Evolutionary conservation across 192 early-diverging fungal genomes (phyloP).

Genomic region (Linderina pennispora): DNA sequence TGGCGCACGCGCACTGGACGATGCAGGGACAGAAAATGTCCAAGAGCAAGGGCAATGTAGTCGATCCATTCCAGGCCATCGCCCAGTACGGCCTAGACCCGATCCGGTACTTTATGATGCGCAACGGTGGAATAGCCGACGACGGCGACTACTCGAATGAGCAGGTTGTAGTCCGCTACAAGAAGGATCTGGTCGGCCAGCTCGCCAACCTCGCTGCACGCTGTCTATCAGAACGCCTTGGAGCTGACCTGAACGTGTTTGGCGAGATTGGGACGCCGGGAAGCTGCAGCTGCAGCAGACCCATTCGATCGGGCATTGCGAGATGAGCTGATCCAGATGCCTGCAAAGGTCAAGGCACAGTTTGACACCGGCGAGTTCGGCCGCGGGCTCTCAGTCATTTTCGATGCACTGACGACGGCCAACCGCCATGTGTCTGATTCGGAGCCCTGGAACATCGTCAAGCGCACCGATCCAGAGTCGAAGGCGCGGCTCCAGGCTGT

Average conservation of each 20-base stretch:
- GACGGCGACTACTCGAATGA: slow-evolving; percentile 77
- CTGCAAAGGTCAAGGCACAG: slow-evolving; percentile 16
- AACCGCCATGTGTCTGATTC: slow-evolving; percentile 66
- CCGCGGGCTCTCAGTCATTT: slow-evolving; percentile 53
- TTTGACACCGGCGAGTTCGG: slow-evolving; percentile 59
- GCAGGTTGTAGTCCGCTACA: slow-evolving; percentile 62
- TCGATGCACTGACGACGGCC: slow-evolving; percentile 58
- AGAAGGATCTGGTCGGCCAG: slow-evolving; percentile 73
- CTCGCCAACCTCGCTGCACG: slow-evolving; percentile 78
- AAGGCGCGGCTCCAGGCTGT: slow-evolving; percentile 51
- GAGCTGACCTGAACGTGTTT: slow-evolving; percentile 23
- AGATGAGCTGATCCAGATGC: slow-evolving; percentile 6
- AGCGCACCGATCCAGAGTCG: slow-evolving; percentile 28
- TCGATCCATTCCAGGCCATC: slow-evolving; percentile 72
- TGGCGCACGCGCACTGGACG: slow-evolving; percentile 95
- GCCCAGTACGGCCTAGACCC: slow-evolving; percentile 76
- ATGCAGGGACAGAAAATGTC: slow-evolving; percentile 90
- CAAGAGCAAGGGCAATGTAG: slow-evolving; percentile 89
- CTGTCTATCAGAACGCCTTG: slow-evolving; percentile 47
- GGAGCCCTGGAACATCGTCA: slow-evolving; percentile 79
- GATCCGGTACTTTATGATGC: slow-evolving; percentile 84
- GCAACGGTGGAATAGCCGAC: slow-evolving; percentile 81
- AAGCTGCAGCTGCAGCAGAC: not conserved
- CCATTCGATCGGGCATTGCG: slow-evolving; percentile 6
- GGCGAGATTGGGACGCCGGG: slow-evolving; percentile 5